Evolutionary conservation across 2,329 filamentous ascomycete genomes (phyloP).

Genomic region (Lasiodiplodia sp.): DNA sequence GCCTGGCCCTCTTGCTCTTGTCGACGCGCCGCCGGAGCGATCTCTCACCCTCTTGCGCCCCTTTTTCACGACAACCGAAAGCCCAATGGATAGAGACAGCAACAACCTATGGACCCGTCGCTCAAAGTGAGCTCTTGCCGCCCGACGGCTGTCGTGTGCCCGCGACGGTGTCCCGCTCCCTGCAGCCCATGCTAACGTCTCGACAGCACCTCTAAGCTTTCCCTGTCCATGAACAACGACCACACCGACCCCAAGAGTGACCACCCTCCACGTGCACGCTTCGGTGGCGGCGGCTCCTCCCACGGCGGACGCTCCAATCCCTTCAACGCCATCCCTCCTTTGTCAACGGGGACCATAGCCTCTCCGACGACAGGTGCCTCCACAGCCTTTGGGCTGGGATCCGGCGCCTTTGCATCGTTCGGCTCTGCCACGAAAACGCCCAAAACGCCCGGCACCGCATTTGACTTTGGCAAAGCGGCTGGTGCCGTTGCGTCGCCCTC

Average conservation of each 20-base stretch:
- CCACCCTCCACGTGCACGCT: conserved; percentile 70
- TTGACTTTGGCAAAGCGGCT: conserved; percentile 73
- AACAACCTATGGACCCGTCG: conserved; percentile 76
- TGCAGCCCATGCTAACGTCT: conserved; percentile 31
- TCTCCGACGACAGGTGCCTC: conserved; percentile 81
- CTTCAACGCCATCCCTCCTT: conserved; percentile 77
- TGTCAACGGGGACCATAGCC: conserved; percentile 68
- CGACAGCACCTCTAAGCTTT: conserved; percentile 84
- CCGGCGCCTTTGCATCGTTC: conserved; percentile 96
- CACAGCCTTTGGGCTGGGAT: conserved; percentile 91
- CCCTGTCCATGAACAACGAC: conserved; percentile 75
- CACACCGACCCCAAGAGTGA: conserved; percentile 58
- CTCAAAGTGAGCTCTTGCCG: conserved; percentile 70
- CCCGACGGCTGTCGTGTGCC: conserved; percentile 27
- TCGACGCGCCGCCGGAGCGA: conserved; percentile 20
- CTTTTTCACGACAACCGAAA: conserved; percentile 6
- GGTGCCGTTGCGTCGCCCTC: conserved; percentile 56
- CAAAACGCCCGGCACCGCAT: conserved; percentile 81
- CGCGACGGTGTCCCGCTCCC: conserved; percentile 32
- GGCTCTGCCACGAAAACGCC: conserved; percentile 82
- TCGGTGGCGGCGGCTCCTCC: conserved; percentile 75
- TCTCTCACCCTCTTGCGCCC: conserved; percentile 15
- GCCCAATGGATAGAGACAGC: conserved; percentile 50
- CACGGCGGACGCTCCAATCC: conserved; percentile 78
- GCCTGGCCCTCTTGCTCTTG: conserved; percentile 13